Evolutionary conservation across 352 stramenopile species (phyloP), one percentile per base, ranked within the genome.

Genomic region (Globisporangium perplexum): DNA sequence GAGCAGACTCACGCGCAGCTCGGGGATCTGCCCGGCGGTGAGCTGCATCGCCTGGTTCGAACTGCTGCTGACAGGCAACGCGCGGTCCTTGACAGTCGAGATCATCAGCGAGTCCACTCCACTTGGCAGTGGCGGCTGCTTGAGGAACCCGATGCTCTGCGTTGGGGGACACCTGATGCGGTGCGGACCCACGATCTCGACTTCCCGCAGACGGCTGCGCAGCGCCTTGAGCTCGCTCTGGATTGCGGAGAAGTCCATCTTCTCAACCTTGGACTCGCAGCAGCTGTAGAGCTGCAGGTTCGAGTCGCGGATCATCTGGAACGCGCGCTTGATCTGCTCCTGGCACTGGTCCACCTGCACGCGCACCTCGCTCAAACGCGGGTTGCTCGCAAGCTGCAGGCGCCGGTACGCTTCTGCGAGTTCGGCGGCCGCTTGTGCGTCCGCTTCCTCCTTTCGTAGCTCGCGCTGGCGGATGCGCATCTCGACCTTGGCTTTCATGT

Each of bases 401-500:
- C 79, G 66, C 8, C 75, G 62, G 49, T 90, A 90, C 3, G 79
- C 79, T 7, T 87, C 74, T 0, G 72, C 61, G 11, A 90, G 44
- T 38, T 90, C 79, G 4, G 65, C 55, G 0, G 66, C 67, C 20
- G 77, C 71, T 33, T 55, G 54, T 17, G 68, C 68, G 15, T 84
- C 76, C 20, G 60, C 62, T 49, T 85, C 73, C 7, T 65, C 60
- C 45, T 88, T 85, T 0, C 64, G 75, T 4, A 57, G 52, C 49
- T 87, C 71, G 50, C 76, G 68, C 23, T 82, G 62, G 4, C 79
- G 77, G 41, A 90, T 88, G 38, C 77, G 74, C 30, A 59, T 59
- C 49, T 93, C 82, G 14, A 93, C 82, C 42, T 89, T 90, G 1
- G 66, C 63, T 47, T 81, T 80, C 82, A 93, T 93, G 38, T 93